phyloP scores from a whole-genome alignment of 768 basidiomycete genomes.

The Kwoniella heveanensis region DNA sequence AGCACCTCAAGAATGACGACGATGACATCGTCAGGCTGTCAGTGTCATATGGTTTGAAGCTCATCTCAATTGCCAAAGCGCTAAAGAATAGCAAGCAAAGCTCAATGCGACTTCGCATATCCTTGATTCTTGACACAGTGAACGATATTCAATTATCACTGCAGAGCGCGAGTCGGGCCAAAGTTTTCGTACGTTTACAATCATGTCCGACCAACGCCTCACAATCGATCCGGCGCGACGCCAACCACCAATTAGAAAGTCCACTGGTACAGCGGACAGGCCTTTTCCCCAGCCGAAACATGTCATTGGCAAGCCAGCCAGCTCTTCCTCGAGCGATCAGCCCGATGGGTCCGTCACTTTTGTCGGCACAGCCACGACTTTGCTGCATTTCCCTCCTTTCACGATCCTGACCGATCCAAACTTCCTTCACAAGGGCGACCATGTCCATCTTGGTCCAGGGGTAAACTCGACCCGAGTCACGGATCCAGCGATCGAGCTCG shows the following conservation, averaged over 20 bases:
- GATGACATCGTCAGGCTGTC: neutral
- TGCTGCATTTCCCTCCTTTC: neutral
- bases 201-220: neutral
- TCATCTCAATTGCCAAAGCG: too few relatives aligned
- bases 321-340: too few relatives aligned
- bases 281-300: neutral
- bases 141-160: too few relatives aligned
- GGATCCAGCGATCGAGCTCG: conserved; percentile 51
- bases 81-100: too few relatives aligned
- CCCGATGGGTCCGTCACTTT: conserved; percentile 3
- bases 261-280: neutral
- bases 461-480: conserved; percentile 51
- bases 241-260: neutral
- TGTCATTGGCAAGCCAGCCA: too few relatives aligned
- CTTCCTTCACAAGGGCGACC: conserved; percentile 45
- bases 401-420: conserved; percentile 7
- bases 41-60: too few relatives aligned
- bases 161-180: too few relatives aligned
- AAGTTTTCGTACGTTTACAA: too few relatives aligned
- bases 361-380: conserved; percentile 5
- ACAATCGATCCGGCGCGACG: neutral
- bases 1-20: neutral
- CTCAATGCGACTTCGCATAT: too few relatives aligned
- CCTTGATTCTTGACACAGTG: too few relatives aligned
- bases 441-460: conserved; percentile 52